Evolutionary conservation across 305 asterid genomes (phyloP), one percentile per base, ranked within the genome.

Genomic region (Fraxinus sp.): DNA sequence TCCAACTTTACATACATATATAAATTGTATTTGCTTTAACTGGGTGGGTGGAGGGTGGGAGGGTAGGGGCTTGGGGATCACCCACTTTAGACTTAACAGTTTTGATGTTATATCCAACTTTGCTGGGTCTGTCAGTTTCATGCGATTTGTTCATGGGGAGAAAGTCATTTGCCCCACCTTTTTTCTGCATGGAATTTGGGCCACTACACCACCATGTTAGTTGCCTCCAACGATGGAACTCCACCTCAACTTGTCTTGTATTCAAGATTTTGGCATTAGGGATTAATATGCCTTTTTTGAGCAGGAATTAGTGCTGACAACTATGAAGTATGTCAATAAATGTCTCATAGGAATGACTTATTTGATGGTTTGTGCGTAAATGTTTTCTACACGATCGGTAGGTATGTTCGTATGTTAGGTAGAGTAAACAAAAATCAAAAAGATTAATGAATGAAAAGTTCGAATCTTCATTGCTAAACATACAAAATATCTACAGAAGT

Each of bases 131-230:
- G 77, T 85, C 86, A 83, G 83, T 83, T 88, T 80, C 83, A 86
- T 83, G 85, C 75, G 84, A 85, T 81, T 64, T 78, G 41, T 36
- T 78, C 32, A 20, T 76, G 74, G 26, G 35, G 81, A 83, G 86
- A 68, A 84, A 81, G 70, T 86, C 57, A 74, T 83, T 46, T 81
- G 85, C 74, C 89, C 85, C 83, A 81, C 81, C 13, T 81, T 83
- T 78, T 86, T 79, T 85, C 84, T 77, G 78, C 84, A 86, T 80
- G 78, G 46, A 72, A 81, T 81, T 79, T 82, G 73, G 86, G 81
- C 84, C 89, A 86, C 78, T 81, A 83, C 85, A 83, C 89, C 78
- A 81, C 77, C 89, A 86, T 81, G 89, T 86, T 84, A 86, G 89
- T 86, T 86, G 88, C 88, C 85, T 80, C 57, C 57, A 46, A 46